Conservation (phyloP, 2,329 filamentous ascomycete species). For the Cytospora mali region DNA sequence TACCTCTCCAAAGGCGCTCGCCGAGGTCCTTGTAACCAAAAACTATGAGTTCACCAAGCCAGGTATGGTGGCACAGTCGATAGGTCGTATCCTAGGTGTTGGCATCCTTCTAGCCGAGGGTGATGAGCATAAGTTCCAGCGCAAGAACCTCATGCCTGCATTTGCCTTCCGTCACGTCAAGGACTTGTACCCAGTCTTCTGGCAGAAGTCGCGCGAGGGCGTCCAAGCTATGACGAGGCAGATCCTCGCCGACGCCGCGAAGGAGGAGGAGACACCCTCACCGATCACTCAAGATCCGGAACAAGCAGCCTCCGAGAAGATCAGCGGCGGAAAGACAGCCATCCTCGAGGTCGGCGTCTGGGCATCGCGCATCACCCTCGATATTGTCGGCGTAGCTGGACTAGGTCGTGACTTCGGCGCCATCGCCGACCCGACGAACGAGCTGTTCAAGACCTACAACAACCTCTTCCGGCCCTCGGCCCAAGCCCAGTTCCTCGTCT, state of each 20-base stretch:
- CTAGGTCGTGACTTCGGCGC: constrained; percentile 72
- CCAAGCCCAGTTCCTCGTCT: constrained; percentile 56
- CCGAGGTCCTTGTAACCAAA: constrained; percentile 69
- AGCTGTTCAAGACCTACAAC: constrained; percentile 61
- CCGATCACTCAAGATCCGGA: constrained; percentile 28
- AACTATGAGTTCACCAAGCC: constrained; percentile 74
- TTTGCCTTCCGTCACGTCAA: constrained; percentile 88
- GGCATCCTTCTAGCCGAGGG: constrained; percentile 82
- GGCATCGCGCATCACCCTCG: constrained; percentile 69
- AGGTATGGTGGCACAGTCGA: constrained; percentile 50
- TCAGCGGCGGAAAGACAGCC: constrained; percentile 36
- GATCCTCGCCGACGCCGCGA: constrained; percentile 46
- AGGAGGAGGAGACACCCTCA: constrained; percentile 36
- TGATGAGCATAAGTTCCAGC: constrained; percentile 83
- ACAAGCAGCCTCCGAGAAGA: constrained; percentile 29
- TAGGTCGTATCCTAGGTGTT: constrained; percentile 68
- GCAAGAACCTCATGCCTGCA: constrained; percentile 78
- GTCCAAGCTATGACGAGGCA: constrained; percentile 61
- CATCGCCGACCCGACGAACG: constrained; percentile 60
- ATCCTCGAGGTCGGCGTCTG: constrained; percentile 63
- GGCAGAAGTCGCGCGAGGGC: constrained; percentile 73
- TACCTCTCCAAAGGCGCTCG: constrained; percentile 65
- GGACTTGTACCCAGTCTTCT: constrained; percentile 82
- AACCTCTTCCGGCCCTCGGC: constrained; percentile 56
- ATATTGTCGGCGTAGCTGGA: constrained; percentile 75